These are phyloP conservation scores for Cercophora sp. DNA, from an alignment of 495 filamentous ascomycete species.

Conservation along the genomic window DNA sequence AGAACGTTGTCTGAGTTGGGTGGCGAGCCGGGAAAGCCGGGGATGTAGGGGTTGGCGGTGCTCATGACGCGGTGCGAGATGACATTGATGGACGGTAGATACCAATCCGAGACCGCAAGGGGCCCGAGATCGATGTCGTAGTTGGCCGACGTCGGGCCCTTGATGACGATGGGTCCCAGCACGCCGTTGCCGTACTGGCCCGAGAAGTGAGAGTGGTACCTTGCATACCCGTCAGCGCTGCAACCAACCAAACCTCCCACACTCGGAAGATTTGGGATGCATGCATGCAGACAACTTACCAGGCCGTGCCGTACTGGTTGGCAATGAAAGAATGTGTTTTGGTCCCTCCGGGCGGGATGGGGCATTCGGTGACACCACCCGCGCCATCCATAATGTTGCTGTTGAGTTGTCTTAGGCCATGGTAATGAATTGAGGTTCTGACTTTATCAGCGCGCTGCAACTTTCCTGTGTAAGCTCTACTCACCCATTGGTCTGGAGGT, in stretches of 20 bases:
- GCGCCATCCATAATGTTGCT: slow-evolving; percentile 40
- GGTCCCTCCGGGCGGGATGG: slow-evolving; percentile 39
- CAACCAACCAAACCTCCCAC: neutral
- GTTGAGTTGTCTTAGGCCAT: slow-evolving; percentile 45
- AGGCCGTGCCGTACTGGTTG: slow-evolving; percentile 44
- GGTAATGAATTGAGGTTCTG: slow-evolving; percentile 50
- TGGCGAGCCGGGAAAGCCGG: slow-evolving; percentile 29
- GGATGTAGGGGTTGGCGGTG: slow-evolving; percentile 26
- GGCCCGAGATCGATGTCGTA: slow-evolving; percentile 52
- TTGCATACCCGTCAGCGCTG: neutral
- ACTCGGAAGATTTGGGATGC: neutral
- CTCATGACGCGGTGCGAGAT: slow-evolving; percentile 18
- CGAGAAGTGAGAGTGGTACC: slow-evolving; percentile 56
- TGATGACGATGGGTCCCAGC: slow-evolving; percentile 50
- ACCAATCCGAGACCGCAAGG: slow-evolving; percentile 43
- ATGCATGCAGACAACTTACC: slow-evolving; percentile 13
- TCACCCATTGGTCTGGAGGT: slow-evolving; percentile 37
- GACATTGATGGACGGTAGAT: slow-evolving; percentile 28
- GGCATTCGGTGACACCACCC: slow-evolving; percentile 48
- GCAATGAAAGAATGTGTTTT: slow-evolving; percentile 48
- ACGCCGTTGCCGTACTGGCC: slow-evolving; percentile 50
- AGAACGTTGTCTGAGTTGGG: slow-evolving; percentile 30
- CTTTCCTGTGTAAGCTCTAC: neutral
- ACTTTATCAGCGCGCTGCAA: neutral
- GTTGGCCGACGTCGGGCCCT: slow-evolving; percentile 48